Evolutionary conservation across 495 filamentous ascomycete species (phyloP), one percentile per base, ranked within the genome.

Genomic region (Ramalina intermedia): DNA sequence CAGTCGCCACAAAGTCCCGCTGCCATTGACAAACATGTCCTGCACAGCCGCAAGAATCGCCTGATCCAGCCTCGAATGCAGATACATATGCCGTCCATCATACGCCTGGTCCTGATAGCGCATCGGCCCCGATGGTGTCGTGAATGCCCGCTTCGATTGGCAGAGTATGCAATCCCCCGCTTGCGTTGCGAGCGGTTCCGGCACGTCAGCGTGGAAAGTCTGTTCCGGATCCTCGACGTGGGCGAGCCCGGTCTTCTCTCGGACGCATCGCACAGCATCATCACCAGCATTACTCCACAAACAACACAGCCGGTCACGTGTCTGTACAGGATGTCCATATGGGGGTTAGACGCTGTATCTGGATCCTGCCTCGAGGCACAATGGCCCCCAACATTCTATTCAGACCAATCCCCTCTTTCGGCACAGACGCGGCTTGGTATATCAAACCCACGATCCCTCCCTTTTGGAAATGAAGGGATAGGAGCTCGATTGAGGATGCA

Each of bases 351-450:
- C n/a, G n/a, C 21, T 37, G 47, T 40, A 47, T 46, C 18, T 14
- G 48, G 23, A 20, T 27, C 37, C 27, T 47, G 42, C 48, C 52
- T 51, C 42, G 44, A 48, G n/a, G 49, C 17, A 38, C 42, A 51
- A 4, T 41, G 29, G 38, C 53, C 53, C 16, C 53, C 16, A 51
- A 27, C 26, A 51, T 16, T 12, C 51, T 1, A 7, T 51, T 13
- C 12, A 55, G 39, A 18, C 38, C 44, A 8, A 38, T 20, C 4
- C 53, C 53, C n/a, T 11, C 12, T 18, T 37, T 39, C 17, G 48
- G 42, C 5, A 67, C 24, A 42, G 64, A 64, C 0, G 63, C 63
- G 0, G 57, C 58, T 11, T 65, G 45, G 50, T 54, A 67, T 1
- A 66, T 46, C 35, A 66, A 46, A 17, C 55, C 48, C 1, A 57